Conservation (phyloP, 306 rosid species). For the Corylus heterophylla region DNA sequence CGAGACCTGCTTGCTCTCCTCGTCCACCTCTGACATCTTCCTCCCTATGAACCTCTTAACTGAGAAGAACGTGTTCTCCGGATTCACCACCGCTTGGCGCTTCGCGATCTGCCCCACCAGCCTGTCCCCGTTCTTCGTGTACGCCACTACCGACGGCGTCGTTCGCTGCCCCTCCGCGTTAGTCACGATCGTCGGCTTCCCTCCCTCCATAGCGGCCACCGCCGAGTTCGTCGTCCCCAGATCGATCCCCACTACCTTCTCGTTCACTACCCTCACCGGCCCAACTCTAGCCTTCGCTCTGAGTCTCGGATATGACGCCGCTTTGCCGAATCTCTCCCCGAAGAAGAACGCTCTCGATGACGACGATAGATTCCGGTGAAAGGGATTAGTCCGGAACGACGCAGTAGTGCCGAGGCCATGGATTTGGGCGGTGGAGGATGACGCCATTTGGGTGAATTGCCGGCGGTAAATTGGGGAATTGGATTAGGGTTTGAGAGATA, state of each 20-base stretch:
- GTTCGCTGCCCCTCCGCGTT: slow-evolving; percentile 92
- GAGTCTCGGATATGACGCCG: slow-evolving; percentile 39
- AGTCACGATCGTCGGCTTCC: slow-evolving; percentile 76
- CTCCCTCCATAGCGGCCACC: slow-evolving; percentile 89
- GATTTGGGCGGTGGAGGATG: slow-evolving; percentile 61
- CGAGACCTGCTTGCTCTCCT: slow-evolving; percentile 87
- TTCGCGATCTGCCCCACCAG: slow-evolving; percentile 90
- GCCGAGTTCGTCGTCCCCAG: slow-evolving; percentile 85
- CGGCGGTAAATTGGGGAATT: neutral
- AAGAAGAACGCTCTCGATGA: slow-evolving; percentile 48
- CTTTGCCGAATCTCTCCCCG: slow-evolving; percentile 44
- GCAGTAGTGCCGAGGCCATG: slow-evolving; percentile 63
- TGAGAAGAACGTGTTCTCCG: slow-evolving; percentile 84
- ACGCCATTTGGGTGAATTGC: slow-evolving; percentile 36
- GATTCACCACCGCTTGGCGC: slow-evolving; percentile 89
- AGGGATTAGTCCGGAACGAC: slow-evolving; percentile 2
- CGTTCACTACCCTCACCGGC: slow-evolving; percentile 63
- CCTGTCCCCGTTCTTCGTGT: slow-evolving; percentile 81
- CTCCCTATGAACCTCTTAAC: slow-evolving; percentile 90
- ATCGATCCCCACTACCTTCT: slow-evolving; percentile 85
- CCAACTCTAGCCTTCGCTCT: slow-evolving; percentile 25
- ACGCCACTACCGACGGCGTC: slow-evolving; percentile 92
- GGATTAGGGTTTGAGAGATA: neutral
- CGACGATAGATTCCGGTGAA: neutral
- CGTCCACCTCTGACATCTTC: slow-evolving; percentile 91